Percentiles rank a stretch among this genome's conserved stretches.
phyloP scores from a whole-genome alignment of 257 asterid genomes.

The Solanum virginianum region DNA sequence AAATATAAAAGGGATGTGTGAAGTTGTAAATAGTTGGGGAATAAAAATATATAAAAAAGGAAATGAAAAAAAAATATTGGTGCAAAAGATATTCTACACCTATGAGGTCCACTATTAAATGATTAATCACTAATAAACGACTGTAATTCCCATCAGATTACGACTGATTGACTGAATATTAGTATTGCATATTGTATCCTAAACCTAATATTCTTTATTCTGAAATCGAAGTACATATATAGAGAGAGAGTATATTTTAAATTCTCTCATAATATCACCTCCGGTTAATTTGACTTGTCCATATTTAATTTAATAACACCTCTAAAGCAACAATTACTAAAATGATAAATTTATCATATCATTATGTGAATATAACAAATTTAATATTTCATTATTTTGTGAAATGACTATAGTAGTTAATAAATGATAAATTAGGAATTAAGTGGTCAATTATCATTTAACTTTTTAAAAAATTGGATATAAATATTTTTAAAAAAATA shows the following conservation, averaged over 20 bases:
- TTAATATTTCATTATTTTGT: background rate
- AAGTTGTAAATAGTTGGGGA: background rate
- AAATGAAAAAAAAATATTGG: background rate
- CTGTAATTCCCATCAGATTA: background rate
- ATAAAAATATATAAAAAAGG: background rate
- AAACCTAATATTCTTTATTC: background rate
- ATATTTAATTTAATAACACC: background rate
- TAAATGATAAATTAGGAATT: background rate
- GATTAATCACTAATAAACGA: background rate
- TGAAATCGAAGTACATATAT: background rate
- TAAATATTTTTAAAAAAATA: too few relatives aligned
- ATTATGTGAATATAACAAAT: background rate
- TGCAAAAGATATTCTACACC: background rate
- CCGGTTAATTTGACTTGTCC: background rate
- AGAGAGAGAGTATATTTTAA: background rate
- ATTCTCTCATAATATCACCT: background rate
- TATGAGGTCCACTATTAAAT: background rate
- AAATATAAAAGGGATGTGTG: too few relatives aligned
- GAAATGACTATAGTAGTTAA: background rate
- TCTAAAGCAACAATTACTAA: background rate
- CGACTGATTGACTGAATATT: background rate
- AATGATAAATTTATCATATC: background rate
- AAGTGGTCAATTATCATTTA: too few relatives aligned
- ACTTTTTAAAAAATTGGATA: too few relatives aligned
- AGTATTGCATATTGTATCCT: background rate